Base-by-base conservation (phyloP, 495 filamentous ascomycete species). In the Astrocystis sublimbata region DNA sequence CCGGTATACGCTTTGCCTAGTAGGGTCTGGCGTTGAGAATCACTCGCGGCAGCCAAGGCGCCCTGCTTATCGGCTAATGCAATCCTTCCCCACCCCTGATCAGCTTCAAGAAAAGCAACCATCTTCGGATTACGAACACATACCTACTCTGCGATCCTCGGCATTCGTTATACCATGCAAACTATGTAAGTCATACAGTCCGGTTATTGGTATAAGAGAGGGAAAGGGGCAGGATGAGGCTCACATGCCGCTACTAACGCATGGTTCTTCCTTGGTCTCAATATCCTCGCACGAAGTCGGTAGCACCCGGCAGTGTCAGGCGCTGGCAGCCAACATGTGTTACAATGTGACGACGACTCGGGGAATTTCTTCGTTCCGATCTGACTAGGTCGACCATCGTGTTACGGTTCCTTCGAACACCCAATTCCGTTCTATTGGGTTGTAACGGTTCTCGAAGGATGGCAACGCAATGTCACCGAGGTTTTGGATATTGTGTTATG, bases 381-480 rank as follows among this genome's bases (percentile, higher is more conserved):
- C 35, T 62, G 41, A 55, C 50, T 17, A 38, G 30, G 24, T 45
- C 19, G 15, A 35, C 59, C 50, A 23, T 49, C 41, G 60, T 62
- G 50, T 45, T 35, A 56, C 60, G 21, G 50, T 62, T 49, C 42
- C 28, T 50, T 53, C 35, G 51, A 31, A 50, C 51, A 47, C 41
- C 19, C 41, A 54, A 62, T 52, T 53, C 60, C 60, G 33, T 53
- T 19, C 60, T 51, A 56, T 62, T 62, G 60, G 60, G 51, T 62
- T 51, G 51, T 62, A 55, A 62, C 60, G 60, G 60, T 41, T 62
- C 56, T 62, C 51, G 60, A 56, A 23, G 40, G 49, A 56, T 62
- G 42, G 40, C 42, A 49, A 53, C 28, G 51, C 42, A 53, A 46
- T 55, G 40, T 62, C 60, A 51, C 60, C 60, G 47, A 51, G 56